These are phyloP conservation scores for Iris macrosiphon DNA, from an alignment of 106 monocot genomes.

Conservation along the genomic window DNA sequence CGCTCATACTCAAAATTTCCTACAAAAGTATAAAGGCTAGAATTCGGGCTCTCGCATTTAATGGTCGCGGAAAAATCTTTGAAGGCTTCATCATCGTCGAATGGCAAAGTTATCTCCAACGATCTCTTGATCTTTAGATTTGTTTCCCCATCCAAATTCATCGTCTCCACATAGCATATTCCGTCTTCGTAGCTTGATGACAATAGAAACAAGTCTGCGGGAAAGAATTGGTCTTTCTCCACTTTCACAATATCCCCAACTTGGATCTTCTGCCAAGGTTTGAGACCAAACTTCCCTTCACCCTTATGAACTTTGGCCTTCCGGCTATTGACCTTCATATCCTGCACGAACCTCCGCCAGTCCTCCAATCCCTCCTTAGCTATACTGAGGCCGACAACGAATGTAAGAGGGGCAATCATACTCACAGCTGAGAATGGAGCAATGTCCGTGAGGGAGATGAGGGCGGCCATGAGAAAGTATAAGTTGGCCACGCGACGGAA, in stretches of 20 bases:
- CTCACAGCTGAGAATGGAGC: constrained; percentile 41
- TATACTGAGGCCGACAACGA: constrained; percentile 70
- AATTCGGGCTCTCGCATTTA: constrained; percentile 64
- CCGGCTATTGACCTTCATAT: constrained; percentile 57
- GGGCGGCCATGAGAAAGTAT: constrained; percentile 55
- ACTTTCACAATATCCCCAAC: constrained; percentile 74
- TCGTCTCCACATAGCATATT: constrained; percentile 42
- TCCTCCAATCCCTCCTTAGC: constrained; percentile 66
- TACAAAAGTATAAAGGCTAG: constrained; percentile 59
- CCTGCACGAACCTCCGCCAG: constrained; percentile 56
- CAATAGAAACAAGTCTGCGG: constrained; percentile 61
- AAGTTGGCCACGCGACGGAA: constrained; percentile 73
- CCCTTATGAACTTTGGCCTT: constrained; percentile 46
- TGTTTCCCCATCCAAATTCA: constrained; percentile 73
- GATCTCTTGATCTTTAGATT: constrained; percentile 72
- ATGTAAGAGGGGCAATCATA: constrained; percentile 57
- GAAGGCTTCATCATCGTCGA: constrained; percentile 37
- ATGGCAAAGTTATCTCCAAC: constrained; percentile 33
- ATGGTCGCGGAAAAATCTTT: constrained; percentile 37
- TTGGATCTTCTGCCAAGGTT: constrained; percentile 46
- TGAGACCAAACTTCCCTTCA: constrained; percentile 41
- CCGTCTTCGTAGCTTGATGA: constrained; percentile 73
- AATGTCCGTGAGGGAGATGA: constrained; percentile 50
- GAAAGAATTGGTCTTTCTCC: constrained; percentile 72
- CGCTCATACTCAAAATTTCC: constrained; percentile 58